Conservation (phyloP, 228 moss, liverwort and hornwort genomes). For the Sphagnum fallax region DNA sequence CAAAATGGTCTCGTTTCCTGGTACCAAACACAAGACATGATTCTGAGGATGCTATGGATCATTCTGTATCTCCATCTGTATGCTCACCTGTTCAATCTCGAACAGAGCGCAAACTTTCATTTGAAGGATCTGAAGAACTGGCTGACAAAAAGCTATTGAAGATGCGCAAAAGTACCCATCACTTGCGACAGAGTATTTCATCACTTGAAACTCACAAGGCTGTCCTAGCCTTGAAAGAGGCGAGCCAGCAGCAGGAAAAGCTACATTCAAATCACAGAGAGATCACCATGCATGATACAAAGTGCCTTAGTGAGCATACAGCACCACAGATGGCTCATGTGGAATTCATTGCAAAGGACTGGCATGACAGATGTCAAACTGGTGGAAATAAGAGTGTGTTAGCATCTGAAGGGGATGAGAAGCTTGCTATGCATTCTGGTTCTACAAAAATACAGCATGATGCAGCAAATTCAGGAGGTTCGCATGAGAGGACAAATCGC, state of each 20-base stretch:
- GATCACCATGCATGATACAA: constrained; percentile 7
- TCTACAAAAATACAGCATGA: neutral
- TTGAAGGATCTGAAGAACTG: constrained; percentile 34
- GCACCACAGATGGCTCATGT: constrained; percentile 2
- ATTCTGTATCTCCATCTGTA: constrained; percentile 27
- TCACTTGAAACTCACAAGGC: constrained; percentile 9
- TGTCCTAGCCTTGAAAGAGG: constrained; percentile 13
- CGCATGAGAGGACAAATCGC: neutral
- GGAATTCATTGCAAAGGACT: constrained; percentile 10
- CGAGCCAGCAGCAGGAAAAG: constrained; percentile 14
- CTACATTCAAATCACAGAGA: constrained; percentile 6
- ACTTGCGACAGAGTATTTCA: constrained; percentile 3
- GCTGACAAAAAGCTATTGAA: constrained; percentile 32
- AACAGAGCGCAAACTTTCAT: constrained; percentile 20
- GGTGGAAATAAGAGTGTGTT: constrained; percentile 28
- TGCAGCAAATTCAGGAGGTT: constrained; percentile 2
- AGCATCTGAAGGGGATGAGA: constrained; percentile 25
- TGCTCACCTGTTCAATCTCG: constrained; percentile 34
- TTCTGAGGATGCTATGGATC: constrained; percentile 30
- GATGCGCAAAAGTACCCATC: constrained; percentile 11
- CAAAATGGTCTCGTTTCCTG: constrained; percentile 21
- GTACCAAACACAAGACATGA: constrained; percentile 18
- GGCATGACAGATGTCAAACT: constrained; percentile 13
- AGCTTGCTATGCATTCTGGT: constrained; percentile 6
- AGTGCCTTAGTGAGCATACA: constrained; percentile 3